Conservation (phyloP, 305 asterid species). For the Solanum aculeatissimum region DNA sequence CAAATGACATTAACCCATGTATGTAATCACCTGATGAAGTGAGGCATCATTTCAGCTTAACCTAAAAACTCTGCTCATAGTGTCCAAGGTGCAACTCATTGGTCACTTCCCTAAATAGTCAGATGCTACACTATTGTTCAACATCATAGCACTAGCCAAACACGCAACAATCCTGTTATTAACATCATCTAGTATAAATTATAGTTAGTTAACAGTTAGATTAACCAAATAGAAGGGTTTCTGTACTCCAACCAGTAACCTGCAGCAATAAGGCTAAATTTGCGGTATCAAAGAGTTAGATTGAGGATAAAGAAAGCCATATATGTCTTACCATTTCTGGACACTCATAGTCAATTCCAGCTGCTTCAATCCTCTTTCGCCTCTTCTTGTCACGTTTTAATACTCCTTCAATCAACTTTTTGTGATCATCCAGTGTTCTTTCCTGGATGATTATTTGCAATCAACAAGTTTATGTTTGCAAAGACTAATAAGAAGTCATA, state of each 20-base stretch:
- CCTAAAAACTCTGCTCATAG: background rate
- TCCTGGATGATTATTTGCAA: conserved; percentile 25
- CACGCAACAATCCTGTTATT: background rate
- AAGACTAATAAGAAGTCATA: background rate
- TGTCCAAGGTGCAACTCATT: background rate
- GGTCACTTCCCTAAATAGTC: background rate
- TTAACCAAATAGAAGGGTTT: background rate
- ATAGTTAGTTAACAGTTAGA: background rate
- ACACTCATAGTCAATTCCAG: conserved; percentile 76
- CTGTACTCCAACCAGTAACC: background rate
- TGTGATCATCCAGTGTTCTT: conserved; percentile 55
- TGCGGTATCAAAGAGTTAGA: background rate
- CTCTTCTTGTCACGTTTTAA: conserved; percentile 55
- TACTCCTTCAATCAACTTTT: conserved; percentile 46
- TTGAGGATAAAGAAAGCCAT: background rate
- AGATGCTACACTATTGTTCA: background rate
- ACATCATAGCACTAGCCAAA: background rate
- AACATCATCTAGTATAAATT: background rate
- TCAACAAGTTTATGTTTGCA: background rate
- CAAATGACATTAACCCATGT: background rate
- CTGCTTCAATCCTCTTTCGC: conserved; percentile 67
- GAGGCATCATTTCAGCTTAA: background rate
- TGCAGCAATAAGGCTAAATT: background rate
- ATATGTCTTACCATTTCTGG: conserved; percentile 60
- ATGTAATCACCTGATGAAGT: background rate